These are phyloP conservation scores for Auricularia cornea DNA, from an alignment of 768 basidiomycete species.

Conservation along the genomic window DNA sequence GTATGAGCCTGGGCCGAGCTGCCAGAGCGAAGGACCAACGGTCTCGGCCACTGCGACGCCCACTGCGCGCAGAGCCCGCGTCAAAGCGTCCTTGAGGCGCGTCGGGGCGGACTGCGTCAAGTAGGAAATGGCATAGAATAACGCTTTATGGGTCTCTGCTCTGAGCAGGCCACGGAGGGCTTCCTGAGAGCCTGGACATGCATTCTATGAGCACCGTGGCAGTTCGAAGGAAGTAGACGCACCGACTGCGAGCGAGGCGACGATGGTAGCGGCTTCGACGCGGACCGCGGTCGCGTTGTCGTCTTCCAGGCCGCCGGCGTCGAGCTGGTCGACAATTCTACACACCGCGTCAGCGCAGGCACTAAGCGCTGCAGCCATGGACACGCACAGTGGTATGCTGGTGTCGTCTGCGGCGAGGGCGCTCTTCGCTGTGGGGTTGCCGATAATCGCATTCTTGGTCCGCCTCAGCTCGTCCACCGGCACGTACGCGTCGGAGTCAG, in stretches of 20 bases:
- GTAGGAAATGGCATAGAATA: slow-evolving; percentile 53
- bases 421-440: slow-evolving; percentile 66
- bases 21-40: slow-evolving; percentile 63
- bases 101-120: slow-evolving; percentile 31
- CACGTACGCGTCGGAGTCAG: background rate
- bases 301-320: slow-evolving; percentile 34
- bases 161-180: slow-evolving; percentile 50
- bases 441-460: slow-evolving; percentile 70
- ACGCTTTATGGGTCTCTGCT: slow-evolving; percentile 48
- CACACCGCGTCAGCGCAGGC: background rate
- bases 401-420: slow-evolving; percentile 46
- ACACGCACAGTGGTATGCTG: slow-evolving; percentile 47
- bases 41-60: slow-evolving; percentile 54
- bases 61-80: slow-evolving; percentile 55
- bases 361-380: background rate
- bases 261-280: slow-evolving; percentile 65
- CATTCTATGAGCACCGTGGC: background rate
- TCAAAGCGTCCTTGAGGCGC: slow-evolving; percentile 45
- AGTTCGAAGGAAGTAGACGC: background rate
- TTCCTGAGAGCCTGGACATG: slow-evolving; percentile 46
- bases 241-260: slow-evolving; percentile 70
- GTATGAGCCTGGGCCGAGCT: slow-evolving; percentile 39
- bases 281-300: slow-evolving; percentile 34
- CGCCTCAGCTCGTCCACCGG: slow-evolving; percentile 38
- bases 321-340: slow-evolving; percentile 58